Conservation (phyloP, 305 asterid genomes). For the Fraxinus albicans region DNA sequence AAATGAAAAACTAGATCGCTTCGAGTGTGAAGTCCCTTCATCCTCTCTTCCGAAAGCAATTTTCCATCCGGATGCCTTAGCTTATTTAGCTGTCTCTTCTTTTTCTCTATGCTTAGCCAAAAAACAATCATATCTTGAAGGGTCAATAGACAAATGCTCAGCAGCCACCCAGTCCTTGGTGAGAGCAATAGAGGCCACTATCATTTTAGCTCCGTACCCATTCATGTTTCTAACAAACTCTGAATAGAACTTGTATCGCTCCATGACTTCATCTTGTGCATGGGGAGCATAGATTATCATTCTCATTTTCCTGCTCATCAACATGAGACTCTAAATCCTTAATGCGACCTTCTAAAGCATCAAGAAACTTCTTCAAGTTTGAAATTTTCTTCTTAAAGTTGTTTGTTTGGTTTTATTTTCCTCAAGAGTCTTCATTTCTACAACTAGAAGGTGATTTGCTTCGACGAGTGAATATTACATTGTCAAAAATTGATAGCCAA, state of each 20-base stretch:
- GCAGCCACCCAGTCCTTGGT: too few species aligned
- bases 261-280: background rate
- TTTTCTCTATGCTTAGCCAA: background rate
- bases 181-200: too few species aligned
- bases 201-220: background rate
- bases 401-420: background rate
- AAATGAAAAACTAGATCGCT: too few species aligned
- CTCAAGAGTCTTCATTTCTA: too few species aligned
- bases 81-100: background rate
- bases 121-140: too few species aligned
- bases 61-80: background rate
- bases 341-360: background rate
- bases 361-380: background rate
- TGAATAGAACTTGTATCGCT: too few species aligned
- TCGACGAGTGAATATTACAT: too few species aligned
- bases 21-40: too few species aligned
- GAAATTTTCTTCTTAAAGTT: background rate
- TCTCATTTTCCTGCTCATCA: background rate
- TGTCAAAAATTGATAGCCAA: too few species aligned
- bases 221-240: background rate
- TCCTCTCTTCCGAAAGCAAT: too few species aligned
- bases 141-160: too few species aligned
- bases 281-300: background rate
- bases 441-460: background rate
- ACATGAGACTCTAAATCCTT: background rate